phyloP scores from a whole-genome alignment of 805 yeast genomes.

The Ogataea thermomethanolica region DNA sequence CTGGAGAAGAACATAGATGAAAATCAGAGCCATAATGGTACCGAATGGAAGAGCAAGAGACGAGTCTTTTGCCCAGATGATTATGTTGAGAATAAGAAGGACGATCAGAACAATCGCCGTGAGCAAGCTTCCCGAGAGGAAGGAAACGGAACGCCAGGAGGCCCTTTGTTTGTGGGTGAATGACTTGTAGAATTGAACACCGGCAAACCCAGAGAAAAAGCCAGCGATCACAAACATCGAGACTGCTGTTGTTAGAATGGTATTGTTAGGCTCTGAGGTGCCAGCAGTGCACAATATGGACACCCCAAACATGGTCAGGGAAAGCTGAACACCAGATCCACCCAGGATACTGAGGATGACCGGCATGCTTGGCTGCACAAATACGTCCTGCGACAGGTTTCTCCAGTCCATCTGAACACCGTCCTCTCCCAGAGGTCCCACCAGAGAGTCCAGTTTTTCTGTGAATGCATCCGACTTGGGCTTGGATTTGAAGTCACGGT shows the following conservation, averaged over 20 bases:
- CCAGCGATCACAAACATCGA: conserved; percentile 66
- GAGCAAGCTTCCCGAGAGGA: conserved; percentile 46
- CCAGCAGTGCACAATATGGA: conserved; percentile 56
- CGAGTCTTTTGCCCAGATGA: conserved; percentile 74
- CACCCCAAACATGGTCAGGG: conserved; percentile 62
- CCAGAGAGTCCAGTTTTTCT: conserved; percentile 17
- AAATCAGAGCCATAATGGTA: conserved; percentile 58
- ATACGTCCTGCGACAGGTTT: conserved; percentile 50
- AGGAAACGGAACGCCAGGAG: conserved; percentile 38
- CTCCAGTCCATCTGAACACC: conserved; percentile 44
- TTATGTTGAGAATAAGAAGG: conserved; percentile 55
- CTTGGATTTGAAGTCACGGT: conserved; percentile 39
- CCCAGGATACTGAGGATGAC: conserved; percentile 52
- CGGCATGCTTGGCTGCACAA: conserved; percentile 47
- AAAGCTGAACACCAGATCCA: conserved; percentile 73
- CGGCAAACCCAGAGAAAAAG: conserved; percentile 67
- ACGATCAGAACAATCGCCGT: conserved; percentile 47
- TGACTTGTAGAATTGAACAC: conserved; percentile 59
- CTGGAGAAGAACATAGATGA: conserved; percentile 60
- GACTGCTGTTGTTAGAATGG: conserved; percentile 59
- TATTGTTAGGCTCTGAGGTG: conserved; percentile 58
- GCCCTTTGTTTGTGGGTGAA: conserved; percentile 42
- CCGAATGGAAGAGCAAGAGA: conserved; percentile 78
- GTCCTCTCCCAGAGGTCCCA: conserved; percentile 9
- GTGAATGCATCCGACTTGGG: conserved; percentile 15